A percentile compares a stretch with the other conserved stretches of the same genome.
These are phyloP conservation scores for Coemansia sp. DNA, from an alignment of 192 early-diverging fungal species.

Conservation along the genomic window DNA sequence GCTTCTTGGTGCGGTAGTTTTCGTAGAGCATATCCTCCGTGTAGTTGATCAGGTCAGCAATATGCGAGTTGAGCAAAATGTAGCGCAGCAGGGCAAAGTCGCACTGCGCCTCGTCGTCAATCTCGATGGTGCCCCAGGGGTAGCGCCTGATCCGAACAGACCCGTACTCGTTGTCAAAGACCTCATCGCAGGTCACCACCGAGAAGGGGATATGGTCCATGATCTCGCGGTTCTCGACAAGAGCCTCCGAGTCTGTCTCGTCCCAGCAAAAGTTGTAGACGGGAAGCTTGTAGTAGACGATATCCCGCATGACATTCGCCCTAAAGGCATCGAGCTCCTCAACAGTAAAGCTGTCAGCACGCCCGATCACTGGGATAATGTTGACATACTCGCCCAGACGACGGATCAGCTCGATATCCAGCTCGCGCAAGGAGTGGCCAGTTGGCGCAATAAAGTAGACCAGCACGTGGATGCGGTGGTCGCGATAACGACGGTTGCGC, in stretches of 20 bases:
- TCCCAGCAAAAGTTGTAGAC: conserved; percentile 99
- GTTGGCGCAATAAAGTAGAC: conserved; percentile 98
- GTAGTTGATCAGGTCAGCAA: conserved; percentile 95
- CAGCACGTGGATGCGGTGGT: conserved; percentile 93
- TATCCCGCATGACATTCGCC: conserved; percentile 94
- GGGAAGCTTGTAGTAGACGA: conserved; percentile 92
- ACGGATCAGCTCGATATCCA: conserved; percentile 93
- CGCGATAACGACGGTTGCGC: conserved; percentile 85
- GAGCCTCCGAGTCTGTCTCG: conserved; percentile 97
- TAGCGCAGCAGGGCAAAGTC: conserved; percentile 95
- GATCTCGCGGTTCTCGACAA: conserved; percentile 97
- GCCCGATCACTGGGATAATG: conserved; percentile 92
- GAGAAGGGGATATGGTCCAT: conserved; percentile 90
- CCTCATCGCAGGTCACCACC: conserved; percentile 91
- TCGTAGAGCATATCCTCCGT: conserved; percentile 96
- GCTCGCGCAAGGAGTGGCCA: conserved; percentile 93
- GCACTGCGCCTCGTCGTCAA: conserved; percentile 94
- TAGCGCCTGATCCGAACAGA: conserved; percentile 90
- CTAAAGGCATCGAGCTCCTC: conserved; percentile 85
- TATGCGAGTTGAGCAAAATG: conserved; percentile 91
- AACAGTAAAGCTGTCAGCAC: conserved; percentile 96
- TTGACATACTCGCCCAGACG: conserved; percentile 89
- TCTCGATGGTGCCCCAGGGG: conserved; percentile 97
- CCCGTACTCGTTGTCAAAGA: conserved; percentile 77
- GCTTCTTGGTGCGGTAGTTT: conserved; percentile 90